Evolutionary conservation across 2,329 filamentous ascomycete species (phyloP).

Genomic region (Phialemoniopsis sp.): DNA sequence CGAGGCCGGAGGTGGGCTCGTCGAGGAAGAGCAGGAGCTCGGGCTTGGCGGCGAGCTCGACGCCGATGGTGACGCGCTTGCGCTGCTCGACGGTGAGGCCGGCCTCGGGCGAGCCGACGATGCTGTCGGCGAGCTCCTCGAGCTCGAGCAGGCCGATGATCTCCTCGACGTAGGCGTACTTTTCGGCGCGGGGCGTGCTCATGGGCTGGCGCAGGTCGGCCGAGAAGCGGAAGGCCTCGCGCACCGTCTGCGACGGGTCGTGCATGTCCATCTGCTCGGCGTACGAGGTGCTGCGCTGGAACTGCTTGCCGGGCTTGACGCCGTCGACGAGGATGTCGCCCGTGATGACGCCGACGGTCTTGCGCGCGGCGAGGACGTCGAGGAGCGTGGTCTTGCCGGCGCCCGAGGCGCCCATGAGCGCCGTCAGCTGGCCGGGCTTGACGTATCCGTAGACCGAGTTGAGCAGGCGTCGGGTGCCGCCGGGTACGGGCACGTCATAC

Average conservation of each 20-base stretch:
- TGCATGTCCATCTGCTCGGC: conserved; percentile 61
- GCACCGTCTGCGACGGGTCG: conserved; percentile 57
- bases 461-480: conserved; percentile 51
- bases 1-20: conserved; percentile 73
- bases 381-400: conserved; percentile 84
- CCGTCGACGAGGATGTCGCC: conserved; percentile 57
- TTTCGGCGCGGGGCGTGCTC: conserved; percentile 48
- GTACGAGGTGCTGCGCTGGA: conserved; percentile 59
- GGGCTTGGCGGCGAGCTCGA: conserved; percentile 82
- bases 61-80: conserved; percentile 83
- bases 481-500: conserved; percentile 64
- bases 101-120: conserved; percentile 59
- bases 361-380: conserved; percentile 64
- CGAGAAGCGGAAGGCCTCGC: conserved; percentile 60
- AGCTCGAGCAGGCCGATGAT: conserved; percentile 53
- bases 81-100: conserved; percentile 65
- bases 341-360: conserved; percentile 56
- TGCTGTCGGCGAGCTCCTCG: conserved; percentile 53
- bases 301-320: conserved; percentile 51
- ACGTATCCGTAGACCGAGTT: conserved; percentile 63
- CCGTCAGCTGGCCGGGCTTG: conserved; percentile 69
- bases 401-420: conserved; percentile 79
- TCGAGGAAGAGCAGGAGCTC: conserved; percentile 74
- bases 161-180: conserved; percentile 57
- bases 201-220: conserved; percentile 56